phyloP scores from a whole-genome alignment of 352 stramenopile species.

The Blastocystis sp. region DNA sequence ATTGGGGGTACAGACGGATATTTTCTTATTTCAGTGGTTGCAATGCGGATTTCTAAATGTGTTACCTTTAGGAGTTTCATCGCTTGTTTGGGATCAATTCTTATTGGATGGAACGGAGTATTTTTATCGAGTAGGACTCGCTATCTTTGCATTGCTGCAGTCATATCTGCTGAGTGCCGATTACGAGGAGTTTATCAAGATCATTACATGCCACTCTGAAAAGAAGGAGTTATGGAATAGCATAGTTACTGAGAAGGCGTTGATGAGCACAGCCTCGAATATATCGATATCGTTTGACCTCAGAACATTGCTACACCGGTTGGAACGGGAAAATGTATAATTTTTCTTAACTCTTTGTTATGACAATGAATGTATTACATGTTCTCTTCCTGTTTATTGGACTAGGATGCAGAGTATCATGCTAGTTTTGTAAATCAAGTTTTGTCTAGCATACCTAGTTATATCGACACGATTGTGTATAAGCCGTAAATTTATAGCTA shows the following conservation, averaged over 20 bases:
- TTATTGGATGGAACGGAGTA: not conserved
- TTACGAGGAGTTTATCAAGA: constrained; percentile 26
- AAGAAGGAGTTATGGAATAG: not conserved
- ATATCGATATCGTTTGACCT: not conserved
- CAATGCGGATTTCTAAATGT: constrained; percentile 4
- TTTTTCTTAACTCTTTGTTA: not conserved
- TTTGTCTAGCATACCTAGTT: not conserved
- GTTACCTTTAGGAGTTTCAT: not conserved
- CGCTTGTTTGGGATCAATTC: not conserved
- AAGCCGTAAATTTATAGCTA: not conserved
- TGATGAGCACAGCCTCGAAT: not conserved
- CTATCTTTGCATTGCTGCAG: not conserved
- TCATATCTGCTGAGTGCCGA: not conserved
- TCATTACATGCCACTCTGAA: constrained; percentile 7
- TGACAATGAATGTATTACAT: not conserved
- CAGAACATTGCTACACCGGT: not conserved
- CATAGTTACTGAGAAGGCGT: not conserved
- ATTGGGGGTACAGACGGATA: not conserved
- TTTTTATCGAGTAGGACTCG: not conserved
- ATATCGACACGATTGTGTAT: not conserved
- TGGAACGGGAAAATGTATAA: not conserved
- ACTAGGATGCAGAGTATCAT: not conserved
- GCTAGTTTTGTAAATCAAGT: not conserved
- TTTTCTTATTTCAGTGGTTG: constrained; percentile 40
- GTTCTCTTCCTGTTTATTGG: not conserved